Evolutionary conservation across 2,329 filamentous ascomycete species (phyloP).

Genomic region (Apiospora kogelbergensis): DNA sequence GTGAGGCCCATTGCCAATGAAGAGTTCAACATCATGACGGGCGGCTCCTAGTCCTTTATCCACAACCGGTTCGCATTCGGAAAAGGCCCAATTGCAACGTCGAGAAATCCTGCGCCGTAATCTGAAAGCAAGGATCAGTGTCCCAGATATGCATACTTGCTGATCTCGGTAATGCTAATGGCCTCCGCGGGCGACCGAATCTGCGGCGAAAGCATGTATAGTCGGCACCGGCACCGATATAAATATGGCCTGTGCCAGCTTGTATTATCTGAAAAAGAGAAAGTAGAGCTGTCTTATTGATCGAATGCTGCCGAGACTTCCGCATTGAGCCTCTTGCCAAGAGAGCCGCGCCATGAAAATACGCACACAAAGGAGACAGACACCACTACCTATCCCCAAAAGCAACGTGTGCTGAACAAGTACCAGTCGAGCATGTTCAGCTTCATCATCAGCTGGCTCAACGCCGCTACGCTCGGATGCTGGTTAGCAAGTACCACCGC

Average conservation of each 20-base stretch:
- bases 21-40: neutral
- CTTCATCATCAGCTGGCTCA: neutral
- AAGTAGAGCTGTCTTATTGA: neutral
- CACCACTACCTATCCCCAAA: neutral
- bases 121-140: neutral
- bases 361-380: neutral
- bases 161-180: neutral
- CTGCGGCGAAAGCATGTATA: neutral
- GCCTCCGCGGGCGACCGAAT: neutral
- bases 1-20: too few relatives aligned
- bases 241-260: neutral
- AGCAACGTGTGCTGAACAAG: neutral
- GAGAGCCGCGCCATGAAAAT: neutral
- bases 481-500: neutral
- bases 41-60: neutral
- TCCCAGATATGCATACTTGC: neutral
- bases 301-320: neutral
- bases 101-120: neutral
- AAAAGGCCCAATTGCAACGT: neutral
- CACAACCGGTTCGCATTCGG: neutral
- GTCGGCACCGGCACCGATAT: neutral
- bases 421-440: neutral
- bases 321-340: neutral
- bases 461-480: neutral
- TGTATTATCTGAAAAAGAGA: neutral